Evolutionary conservation across 768 basidiomycete genomes (phyloP), one percentile per base, ranked within the genome.

Genomic region (Russula brevipes): DNA sequence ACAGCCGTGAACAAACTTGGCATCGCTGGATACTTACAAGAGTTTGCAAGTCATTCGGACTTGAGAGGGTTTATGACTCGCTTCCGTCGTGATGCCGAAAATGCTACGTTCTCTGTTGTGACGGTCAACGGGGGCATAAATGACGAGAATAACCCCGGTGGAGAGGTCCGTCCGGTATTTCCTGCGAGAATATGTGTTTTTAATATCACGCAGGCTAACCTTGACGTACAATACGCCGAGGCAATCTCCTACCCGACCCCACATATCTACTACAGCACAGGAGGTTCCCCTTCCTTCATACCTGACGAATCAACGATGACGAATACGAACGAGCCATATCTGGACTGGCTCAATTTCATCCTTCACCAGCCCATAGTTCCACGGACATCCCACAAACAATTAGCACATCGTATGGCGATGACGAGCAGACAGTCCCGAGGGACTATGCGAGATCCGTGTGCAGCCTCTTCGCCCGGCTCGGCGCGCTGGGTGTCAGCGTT

Each of bases 261-360:
- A 30, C 83, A 82, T 65, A 80, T 77, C 31, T 87, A 84, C 69
- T 85, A 81, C 73, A 85, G 84, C 69, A 87, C 86, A 50, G 85
- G 82, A 10, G 85, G 86, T 14, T 81, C 82, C 1, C 85, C 86
- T 8, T 85, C 85, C 2, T 87, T 80, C 80, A 82, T 51, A 19
- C 73, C 77, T 46, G 88, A 84, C 54, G 61, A 41, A 7, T 54
- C 65, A 16, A 73, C 71, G 24, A 70, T 70, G 5, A 61, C 47
- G 33, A 82, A 82, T 72, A 86, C 79, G 54, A 87, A 82, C 71
- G 85, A 84, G 72, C 86, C 79, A 17, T 88, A 85, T 70, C 76
- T 85, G 14, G 83, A 88, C 63, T 89, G 85, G 80, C 73, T 86
- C 33, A 79, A 80, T 70, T 84, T 79, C 24, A 24, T 1, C 24